Base-by-base conservation (phyloP, 1,139 yeast genomes). In the Candida sp. region DNA sequence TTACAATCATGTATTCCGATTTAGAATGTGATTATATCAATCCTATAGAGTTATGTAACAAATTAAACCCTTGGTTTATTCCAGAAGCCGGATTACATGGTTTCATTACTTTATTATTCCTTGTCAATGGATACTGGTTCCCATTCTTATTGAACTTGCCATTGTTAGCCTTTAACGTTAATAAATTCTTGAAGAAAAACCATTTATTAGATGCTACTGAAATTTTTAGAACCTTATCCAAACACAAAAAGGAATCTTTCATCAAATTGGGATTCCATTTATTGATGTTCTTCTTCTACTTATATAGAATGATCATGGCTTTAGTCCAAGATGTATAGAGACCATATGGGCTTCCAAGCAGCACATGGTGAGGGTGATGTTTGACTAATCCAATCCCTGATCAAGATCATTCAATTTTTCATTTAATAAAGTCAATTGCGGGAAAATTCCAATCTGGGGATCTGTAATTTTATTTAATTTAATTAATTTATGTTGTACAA, bases 181-280 rank as follows among this genome's bases (percentile, higher is more conserved):
- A 84, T 70, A 87, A 87, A 66, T 73, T 81, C 54, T 60, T 81
- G 63, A 82, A 80, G 56, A 87, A 87, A 67, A 86, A 85, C 64
- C 93, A 93, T 64, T 72, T 89, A 51, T 80, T 95, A 65, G 99
- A 93, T 68, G 99, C 99, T 47, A 93, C 99, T 40, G 99, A 93
- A 70, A 95, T 93, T 60, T 93, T 93, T 73, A 84, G 98, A 73
- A 91, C 98, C 40, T 77, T 95, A 60, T 81, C 89, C 54, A 87
- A 85, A 61, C 96, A 93, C 72, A 93, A 95, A 81, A 87, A 84
- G 67, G 98, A 90, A 70, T 79, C 91, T 45, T 91, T 91, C 63
- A 68, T 87, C 65, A 93, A 93, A 68, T 79, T 93, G 58, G 97
- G 95, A 9, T 88, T 88, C 81, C 95, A 90, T 64, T 75, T 93